Conservation (phyloP, 345 rosid species). For the Rhizophora mangle region DNA sequence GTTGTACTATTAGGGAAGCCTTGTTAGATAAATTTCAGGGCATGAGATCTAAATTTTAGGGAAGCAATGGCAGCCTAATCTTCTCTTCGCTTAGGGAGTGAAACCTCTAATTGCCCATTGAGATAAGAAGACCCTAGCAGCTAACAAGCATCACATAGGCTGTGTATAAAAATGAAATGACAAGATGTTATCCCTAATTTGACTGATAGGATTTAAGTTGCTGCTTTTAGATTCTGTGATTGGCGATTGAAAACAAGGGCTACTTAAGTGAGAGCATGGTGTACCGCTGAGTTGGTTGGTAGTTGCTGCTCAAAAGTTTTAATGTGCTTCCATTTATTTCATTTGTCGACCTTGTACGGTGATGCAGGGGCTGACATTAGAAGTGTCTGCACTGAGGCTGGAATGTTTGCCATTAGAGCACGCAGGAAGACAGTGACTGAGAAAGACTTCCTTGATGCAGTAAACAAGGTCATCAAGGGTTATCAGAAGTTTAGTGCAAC, state of each 20-base stretch:
- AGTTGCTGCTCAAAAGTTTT: background rate
- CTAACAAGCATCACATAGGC: background rate
- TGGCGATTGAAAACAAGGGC: too few species aligned
- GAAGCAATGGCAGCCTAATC: background rate
- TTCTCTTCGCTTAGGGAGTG: background rate
- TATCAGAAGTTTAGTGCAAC: conserved; percentile 96
- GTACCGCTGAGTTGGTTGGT: background rate
- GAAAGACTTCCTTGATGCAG: conserved; percentile 94
- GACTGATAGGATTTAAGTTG: too few species aligned
- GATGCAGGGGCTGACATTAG: conserved; percentile 83
- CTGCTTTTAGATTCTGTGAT: too few species aligned
- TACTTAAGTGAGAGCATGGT: too few species aligned
- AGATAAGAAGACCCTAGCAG: background rate
- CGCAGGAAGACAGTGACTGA: conserved; percentile 89
- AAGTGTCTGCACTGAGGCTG: conserved; percentile 96
- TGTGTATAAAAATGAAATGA: background rate
- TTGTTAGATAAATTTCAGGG: too few species aligned
- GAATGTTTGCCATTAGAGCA: conserved; percentile 91
- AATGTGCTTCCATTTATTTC: background rate
- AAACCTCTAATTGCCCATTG: background rate
- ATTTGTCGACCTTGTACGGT: conserved; percentile 8
- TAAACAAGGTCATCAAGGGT: conserved; percentile 93
- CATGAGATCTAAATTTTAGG: too few species aligned
- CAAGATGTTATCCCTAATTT: too few species aligned
- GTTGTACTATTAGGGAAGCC: too few species aligned